phyloP scores from a whole-genome alignment of 2,329 filamentous ascomycete genomes.

The Fusarium musae region DNA sequence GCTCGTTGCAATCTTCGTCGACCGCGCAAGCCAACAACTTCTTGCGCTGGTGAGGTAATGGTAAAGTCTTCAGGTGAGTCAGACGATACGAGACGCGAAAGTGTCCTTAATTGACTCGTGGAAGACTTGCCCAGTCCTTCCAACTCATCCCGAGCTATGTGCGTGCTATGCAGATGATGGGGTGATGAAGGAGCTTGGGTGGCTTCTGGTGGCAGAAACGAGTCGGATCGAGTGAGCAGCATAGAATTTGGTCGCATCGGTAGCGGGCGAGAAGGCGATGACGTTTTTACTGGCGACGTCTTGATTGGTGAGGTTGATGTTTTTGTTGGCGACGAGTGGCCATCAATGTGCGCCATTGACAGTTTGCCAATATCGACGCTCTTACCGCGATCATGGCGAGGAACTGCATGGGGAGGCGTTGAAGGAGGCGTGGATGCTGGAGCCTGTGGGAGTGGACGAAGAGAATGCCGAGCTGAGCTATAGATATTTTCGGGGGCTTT shows the following conservation, averaged over 20 bases:
- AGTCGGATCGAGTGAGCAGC: conserved; percentile 68
- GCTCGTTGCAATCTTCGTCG: conserved; percentile 83
- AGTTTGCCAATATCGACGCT: conserved; percentile 71
- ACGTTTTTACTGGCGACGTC: conserved; percentile 3
- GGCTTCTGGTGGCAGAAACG: conserved; percentile 54
- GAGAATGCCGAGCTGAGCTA: conserved; percentile 77
- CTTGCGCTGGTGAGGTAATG: conserved; percentile 80
- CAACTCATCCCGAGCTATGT: conserved; percentile 76
- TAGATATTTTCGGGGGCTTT: conserved; percentile 72
- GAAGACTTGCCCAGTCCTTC: conserved; percentile 87
- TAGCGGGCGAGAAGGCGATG: conserved; percentile 55
- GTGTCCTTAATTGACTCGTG: conserved; percentile 86
- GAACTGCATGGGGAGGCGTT: conserved; percentile 51
- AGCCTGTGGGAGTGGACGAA: conserved; percentile 78
- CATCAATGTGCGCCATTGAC: conserved; percentile 59
- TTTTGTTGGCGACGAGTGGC: conserved; percentile 51
- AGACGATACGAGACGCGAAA: conserved; percentile 84
- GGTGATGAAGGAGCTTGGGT: conserved; percentile 47
- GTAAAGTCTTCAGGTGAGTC: conserved; percentile 82
- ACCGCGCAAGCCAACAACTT: conserved; percentile 88
- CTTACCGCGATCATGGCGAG: conserved; percentile 67
- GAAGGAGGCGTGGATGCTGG: conserved; percentile 61
- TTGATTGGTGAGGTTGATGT: conserved; percentile 1
- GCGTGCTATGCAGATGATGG: conserved; percentile 49
- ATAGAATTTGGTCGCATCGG: conserved; percentile 68